These are phyloP conservation scores for Kodamaea sp. DNA, from an alignment of 1,139 yeast genomes.

Conservation along the genomic window DNA sequence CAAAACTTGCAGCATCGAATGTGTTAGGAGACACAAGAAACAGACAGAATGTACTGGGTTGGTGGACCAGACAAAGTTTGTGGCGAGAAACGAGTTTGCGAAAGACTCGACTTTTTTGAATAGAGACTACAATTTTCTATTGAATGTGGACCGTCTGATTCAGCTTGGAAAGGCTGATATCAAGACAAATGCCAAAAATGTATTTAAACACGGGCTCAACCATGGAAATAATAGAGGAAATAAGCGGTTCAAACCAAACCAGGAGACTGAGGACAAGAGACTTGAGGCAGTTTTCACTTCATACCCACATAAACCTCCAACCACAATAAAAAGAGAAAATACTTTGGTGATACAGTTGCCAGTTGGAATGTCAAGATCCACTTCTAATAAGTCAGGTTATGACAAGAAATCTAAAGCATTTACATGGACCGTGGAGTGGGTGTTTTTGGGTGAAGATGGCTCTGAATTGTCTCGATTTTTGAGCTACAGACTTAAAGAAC, in stretches of 20 bases:
- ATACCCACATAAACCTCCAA: slow-evolving; percentile 28
- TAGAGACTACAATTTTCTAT: slow-evolving; percentile 80
- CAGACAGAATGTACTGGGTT: slow-evolving; percentile 66
- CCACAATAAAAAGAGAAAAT: slow-evolving; percentile 35
- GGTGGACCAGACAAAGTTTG: slow-evolving; percentile 61
- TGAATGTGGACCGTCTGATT: slow-evolving; percentile 58
- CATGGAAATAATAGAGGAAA: slow-evolving; percentile 15
- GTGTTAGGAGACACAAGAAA: slow-evolving; percentile 71
- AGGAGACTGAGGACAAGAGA: slow-evolving; percentile 25
- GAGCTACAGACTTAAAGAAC: slow-evolving; percentile 50
- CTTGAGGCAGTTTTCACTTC: slow-evolving; percentile 21
- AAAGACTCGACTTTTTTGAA: slow-evolving; percentile 50
- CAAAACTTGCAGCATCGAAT: slow-evolving; percentile 68
- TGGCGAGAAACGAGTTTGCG: slow-evolving; percentile 45
- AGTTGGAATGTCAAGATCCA: slow-evolving; percentile 72
- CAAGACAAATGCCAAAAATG: slow-evolving; percentile 33
- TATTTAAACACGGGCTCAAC: slow-evolving; percentile 32
- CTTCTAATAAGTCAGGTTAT: slow-evolving; percentile 69
- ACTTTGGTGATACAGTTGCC: slow-evolving; percentile 55
- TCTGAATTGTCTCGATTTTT: slow-evolving; percentile 30
- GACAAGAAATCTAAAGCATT: slow-evolving; percentile 63
- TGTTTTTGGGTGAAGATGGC: slow-evolving; percentile 35
- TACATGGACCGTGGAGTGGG: slow-evolving; percentile 84
- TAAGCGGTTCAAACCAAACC: slow-evolving; percentile 30
- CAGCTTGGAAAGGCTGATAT: slow-evolving; percentile 55